Conservation (phyloP, 305 asterid species). For the Solanum hybrid region DNA sequence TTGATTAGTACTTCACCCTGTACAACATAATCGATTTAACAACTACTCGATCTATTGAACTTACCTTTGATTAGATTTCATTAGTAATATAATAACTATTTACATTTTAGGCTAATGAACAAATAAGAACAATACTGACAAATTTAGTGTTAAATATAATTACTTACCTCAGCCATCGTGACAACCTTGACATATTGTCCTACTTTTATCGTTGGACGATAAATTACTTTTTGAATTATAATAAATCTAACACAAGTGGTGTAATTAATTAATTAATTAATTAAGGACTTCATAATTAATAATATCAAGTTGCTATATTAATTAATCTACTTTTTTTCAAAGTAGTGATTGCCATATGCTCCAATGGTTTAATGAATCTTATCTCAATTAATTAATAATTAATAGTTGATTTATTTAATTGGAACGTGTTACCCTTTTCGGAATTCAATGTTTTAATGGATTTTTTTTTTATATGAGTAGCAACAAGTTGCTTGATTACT, state of each 20-base stretch:
- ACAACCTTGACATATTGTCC: not conserved
- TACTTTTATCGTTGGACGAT: not conserved
- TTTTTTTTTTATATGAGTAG: too few species aligned
- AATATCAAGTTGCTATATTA: not conserved
- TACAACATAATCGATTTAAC: not conserved
- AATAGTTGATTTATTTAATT: not conserved
- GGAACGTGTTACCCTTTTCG: not conserved
- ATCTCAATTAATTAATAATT: not conserved
- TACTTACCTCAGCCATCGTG: not conserved
- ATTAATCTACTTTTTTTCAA: not conserved
- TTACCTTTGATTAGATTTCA: not conserved
- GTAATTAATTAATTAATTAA: not conserved
- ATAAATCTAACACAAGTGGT: not conserved
- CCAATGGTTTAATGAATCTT: not conserved
- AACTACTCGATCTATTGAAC: not conserved
- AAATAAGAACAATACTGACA: not conserved
- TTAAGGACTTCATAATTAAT: not conserved
- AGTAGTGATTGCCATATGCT: not conserved
- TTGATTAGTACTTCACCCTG: not conserved
- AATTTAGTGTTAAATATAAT: not conserved
- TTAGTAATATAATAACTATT: not conserved
- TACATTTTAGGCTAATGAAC: not conserved
- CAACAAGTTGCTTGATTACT: not conserved
- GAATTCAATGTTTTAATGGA: not conserved
- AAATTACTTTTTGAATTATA: not conserved